A percentile compares a stretch with the other conserved stretches of the same genome.
Evolutionary conservation across 768 basidiomycete genomes (phyloP).

Genomic region (Amanita rubescens): DNA sequence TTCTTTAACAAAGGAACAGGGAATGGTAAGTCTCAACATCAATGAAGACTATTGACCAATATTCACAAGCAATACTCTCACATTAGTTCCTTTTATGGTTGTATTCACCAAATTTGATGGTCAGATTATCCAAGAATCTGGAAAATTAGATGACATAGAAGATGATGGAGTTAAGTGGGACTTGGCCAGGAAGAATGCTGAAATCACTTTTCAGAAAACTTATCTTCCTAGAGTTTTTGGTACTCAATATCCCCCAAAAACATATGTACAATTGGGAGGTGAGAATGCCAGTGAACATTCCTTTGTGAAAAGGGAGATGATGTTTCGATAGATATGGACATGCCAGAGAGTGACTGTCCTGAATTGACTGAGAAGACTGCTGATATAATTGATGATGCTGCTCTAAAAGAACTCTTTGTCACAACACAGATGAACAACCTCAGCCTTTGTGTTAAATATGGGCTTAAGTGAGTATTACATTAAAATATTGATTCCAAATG

Average conservation of each 20-base stretch:
- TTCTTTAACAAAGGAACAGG: background rate
- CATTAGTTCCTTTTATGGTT: constrained; percentile 29
- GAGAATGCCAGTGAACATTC: background rate
- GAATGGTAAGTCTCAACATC: background rate
- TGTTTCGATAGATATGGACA: constrained; percentile 14
- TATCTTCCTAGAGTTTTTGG: background rate
- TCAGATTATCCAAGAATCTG: constrained; percentile 11
- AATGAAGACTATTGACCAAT: no score
- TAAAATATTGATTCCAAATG: background rate
- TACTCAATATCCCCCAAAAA: constrained; percentile 1
- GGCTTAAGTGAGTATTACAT: background rate
- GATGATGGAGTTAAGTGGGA: background rate
- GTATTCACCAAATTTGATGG: constrained; percentile 33
- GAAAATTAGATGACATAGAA: background rate
- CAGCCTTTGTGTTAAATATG: constrained; percentile 12
- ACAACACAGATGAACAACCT: constrained; percentile 14
- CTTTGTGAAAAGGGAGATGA: background rate
- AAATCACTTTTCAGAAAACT: constrained; percentile 11
- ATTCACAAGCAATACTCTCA: no score
- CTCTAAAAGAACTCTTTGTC: background rate
- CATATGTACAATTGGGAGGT: background rate
- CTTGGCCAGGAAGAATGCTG: background rate
- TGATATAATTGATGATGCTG: background rate
- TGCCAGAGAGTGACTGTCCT: constrained; percentile 6
- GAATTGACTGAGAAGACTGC: constrained; percentile 15